Percentiles rank a stretch among this genome's conserved stretches.
These are phyloP conservation scores for Capsicum rhomboideum DNA, from an alignment of 257 asterid genomes.

Conservation along the genomic window DNA sequence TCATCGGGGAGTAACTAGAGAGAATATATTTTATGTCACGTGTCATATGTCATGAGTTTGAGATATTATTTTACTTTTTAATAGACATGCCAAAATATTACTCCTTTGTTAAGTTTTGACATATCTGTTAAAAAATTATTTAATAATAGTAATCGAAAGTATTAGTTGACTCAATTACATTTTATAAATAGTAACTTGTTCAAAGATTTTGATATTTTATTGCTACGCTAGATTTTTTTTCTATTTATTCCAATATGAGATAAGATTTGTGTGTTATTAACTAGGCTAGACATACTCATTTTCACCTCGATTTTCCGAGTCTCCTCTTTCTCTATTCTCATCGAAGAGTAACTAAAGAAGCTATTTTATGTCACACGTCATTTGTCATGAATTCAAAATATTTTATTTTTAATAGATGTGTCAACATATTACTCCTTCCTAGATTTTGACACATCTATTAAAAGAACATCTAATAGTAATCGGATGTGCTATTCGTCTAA, in stretches of 20 bases:
- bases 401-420: not conserved
- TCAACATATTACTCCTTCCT: not conserved
- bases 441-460: not conserved
- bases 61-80: too few relatives aligned
- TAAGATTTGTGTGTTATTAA: not conserved
- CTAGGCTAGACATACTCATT: not conserved
- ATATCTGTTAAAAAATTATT: too few relatives aligned
- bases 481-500: not conserved
- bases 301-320: not conserved
- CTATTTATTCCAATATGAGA: not conserved
- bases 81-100: too few relatives aligned
- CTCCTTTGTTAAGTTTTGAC: too few relatives aligned
- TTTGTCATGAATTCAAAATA: not conserved
- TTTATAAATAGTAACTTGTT: not conserved
- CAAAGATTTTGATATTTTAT: not conserved
- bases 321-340: not conserved
- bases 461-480: too few relatives aligned
- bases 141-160: too few relatives aligned
- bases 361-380: not conserved
- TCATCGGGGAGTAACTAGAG: too few relatives aligned
- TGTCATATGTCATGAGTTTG: too few relatives aligned
- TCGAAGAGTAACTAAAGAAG: not conserved
- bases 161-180: not conserved
- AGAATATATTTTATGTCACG: too few relatives aligned
- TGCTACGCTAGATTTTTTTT: not conserved